Evolutionary conservation across 805 yeast species (phyloP).

Genomic region (Saccharomycopsis sp.): DNA sequence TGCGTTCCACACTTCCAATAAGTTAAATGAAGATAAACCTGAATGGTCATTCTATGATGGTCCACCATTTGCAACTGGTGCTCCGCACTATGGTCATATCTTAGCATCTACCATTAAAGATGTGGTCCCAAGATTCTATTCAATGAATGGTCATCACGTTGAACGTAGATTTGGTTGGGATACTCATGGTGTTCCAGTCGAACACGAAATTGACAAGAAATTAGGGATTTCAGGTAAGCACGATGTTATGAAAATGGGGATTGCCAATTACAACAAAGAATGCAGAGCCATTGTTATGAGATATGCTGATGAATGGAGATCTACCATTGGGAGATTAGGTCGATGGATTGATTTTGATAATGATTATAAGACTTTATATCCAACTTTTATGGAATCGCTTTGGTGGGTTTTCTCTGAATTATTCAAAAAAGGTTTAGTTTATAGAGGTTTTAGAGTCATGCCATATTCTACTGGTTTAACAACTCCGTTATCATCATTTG

Average conservation of each 20-base stretch:
- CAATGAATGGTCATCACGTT: constrained; percentile 94
- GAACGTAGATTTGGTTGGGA: constrained; percentile 99
- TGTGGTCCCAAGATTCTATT: constrained; percentile 94
- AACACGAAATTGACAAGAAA: constrained; percentile 97
- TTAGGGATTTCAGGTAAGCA: constrained; percentile 88
- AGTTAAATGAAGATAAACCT: constrained; percentile 78
- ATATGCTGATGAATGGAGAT: constrained; percentile 92
- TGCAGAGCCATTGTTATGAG: constrained; percentile 97
- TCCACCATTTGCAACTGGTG: constrained; percentile 99
- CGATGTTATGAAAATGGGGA: constrained; percentile 91
- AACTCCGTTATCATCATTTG: constrained; percentile 94
- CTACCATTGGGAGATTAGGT: constrained; percentile 88
- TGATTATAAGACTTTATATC: constrained; percentile 95
- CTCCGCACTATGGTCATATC: constrained; percentile 98
- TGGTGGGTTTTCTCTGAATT: constrained; percentile 98
- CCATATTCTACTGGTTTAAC: constrained; percentile 98
- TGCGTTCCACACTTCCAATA: constrained; percentile 85
- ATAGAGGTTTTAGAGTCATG: constrained; percentile 96
- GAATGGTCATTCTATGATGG: constrained; percentile 95
- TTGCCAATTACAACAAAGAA: constrained; percentile 87
- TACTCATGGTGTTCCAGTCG: constrained; percentile 98
- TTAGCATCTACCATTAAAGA: constrained; percentile 96
- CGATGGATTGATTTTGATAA: constrained; percentile 99
- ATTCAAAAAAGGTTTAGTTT: constrained; percentile 78
- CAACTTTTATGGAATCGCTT: constrained; percentile 93